Evolutionary conservation across 371 early-diverging fungal genomes (phyloP).

Genomic region (Rhizomucor pusillus): DNA sequence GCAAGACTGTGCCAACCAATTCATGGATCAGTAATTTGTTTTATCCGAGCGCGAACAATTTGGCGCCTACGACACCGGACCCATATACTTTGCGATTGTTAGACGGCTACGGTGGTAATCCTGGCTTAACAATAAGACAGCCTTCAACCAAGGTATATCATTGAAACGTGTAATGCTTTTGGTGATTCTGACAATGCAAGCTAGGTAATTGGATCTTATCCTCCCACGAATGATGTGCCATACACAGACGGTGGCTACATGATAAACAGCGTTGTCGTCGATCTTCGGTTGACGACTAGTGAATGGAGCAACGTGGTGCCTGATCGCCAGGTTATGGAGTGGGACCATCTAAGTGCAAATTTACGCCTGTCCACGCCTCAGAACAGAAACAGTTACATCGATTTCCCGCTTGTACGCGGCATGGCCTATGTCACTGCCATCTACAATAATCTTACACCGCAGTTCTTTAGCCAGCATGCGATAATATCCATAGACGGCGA

Average conservation of each 20-base stretch:
- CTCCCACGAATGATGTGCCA: conserved; percentile 40
- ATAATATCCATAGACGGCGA: conserved; percentile 28
- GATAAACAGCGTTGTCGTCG: conserved; percentile 39
- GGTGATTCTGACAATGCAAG: background rate
- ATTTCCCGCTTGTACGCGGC: conserved; percentile 51
- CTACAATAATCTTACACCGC: conserved; percentile 48
- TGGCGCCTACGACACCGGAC: conserved; percentile 46
- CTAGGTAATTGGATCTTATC: conserved; percentile 34
- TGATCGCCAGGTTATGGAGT: conserved; percentile 18
- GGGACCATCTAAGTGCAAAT: conserved; percentile 38
- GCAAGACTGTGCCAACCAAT: conserved; percentile 40
- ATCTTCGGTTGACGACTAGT: conserved; percentile 31
- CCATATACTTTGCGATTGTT: conserved; percentile 43
- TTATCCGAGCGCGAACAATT: conserved; percentile 33
- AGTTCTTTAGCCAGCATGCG: conserved; percentile 47
- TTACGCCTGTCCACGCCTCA: conserved; percentile 14
- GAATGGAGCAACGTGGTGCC: conserved; percentile 34
- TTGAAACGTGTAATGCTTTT: background rate
- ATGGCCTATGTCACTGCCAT: conserved; percentile 49
- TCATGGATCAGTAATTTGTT: conserved; percentile 50
- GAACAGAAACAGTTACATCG: conserved; percentile 11
- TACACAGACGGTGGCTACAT: conserved; percentile 31
- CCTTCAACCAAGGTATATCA: conserved; percentile 3
- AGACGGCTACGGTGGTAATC: conserved; percentile 39
- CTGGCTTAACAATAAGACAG: conserved; percentile 41